Evolutionary conservation across 495 filamentous ascomycete species (phyloP).

Genomic region (Tuber microsphaerosporum): DNA sequence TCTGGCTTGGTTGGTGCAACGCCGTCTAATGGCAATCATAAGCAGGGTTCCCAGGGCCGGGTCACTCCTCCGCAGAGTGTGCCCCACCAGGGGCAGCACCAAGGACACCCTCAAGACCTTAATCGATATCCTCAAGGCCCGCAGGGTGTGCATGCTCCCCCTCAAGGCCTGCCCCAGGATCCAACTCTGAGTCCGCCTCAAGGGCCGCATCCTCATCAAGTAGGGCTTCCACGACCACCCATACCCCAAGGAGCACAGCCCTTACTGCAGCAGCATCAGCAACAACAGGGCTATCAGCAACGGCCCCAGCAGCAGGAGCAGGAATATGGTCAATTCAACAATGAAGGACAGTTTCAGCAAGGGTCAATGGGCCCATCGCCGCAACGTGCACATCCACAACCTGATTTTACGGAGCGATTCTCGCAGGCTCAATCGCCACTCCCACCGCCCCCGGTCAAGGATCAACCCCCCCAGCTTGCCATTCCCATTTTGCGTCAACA

Average conservation of each 20-base stretch:
- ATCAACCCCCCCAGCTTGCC: conserved; percentile 12
- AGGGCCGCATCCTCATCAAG: background rate
- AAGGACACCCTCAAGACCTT: background rate
- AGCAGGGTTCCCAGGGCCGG: background rate
- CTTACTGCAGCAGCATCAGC: background rate
- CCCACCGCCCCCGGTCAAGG: background rate
- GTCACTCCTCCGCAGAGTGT: background rate
- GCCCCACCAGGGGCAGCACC: background rate
- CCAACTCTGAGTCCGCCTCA: background rate
- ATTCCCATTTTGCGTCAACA: background rate
- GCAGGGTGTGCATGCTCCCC: background rate
- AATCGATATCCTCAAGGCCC: background rate
- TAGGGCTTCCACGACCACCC: background rate
- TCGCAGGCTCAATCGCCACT: background rate
- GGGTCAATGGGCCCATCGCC: background rate
- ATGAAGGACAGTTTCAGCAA: background rate
- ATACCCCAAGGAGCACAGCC: background rate
- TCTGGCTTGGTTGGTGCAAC: background rate
- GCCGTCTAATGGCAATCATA: background rate
- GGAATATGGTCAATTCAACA: background rate
- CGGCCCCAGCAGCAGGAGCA: background rate
- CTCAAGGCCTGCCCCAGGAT: background rate
- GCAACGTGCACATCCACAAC: background rate
- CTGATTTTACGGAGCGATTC: background rate
- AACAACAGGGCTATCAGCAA: background rate